Evolutionary conservation across 2,329 filamentous ascomycete genomes (phyloP).

Genomic region (Ceratocystis smalleyi): DNA sequence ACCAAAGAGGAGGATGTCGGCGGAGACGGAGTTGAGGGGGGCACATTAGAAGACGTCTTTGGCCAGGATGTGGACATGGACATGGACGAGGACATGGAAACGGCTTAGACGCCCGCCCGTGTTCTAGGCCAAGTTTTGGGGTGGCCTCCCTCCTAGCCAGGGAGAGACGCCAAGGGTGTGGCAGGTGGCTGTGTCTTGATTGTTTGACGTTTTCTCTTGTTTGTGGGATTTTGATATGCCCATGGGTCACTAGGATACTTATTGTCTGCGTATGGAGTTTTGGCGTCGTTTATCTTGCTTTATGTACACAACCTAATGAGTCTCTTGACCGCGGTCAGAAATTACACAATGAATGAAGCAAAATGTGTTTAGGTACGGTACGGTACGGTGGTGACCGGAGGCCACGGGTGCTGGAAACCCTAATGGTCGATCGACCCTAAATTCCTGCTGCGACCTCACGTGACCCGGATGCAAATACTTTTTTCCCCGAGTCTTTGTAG

Average conservation of each 20-base stretch:
- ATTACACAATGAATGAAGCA: too few relatives aligned
- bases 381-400: too few relatives aligned
- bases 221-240: conserved; percentile 1
- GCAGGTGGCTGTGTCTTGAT: neutral
- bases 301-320: neutral
- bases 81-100: conserved; percentile 35
- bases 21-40: conserved; percentile 34
- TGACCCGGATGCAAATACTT: neutral
- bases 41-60: conserved; percentile 40
- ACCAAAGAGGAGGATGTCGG: conserved; percentile 29
- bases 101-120: neutral
- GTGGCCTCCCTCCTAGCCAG: neutral
- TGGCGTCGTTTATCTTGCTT: conserved; percentile 3
- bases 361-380: too few relatives aligned
- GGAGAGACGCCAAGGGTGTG: neutral
- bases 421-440: fast-evolving
- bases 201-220: conserved; percentile 1
- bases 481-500: too few relatives aligned
- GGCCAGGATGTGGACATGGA: conserved; percentile 39
- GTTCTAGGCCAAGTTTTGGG: neutral
- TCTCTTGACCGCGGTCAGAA: too few relatives aligned
- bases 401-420: too few relatives aligned
- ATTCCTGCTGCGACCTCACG: fast-evolving
- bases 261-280: conserved; percentile 12
- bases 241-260: neutral